phyloP scores from a whole-genome alignment of 202 grass and related monocot genomes.

The Brachypodium distachyon region DNA sequence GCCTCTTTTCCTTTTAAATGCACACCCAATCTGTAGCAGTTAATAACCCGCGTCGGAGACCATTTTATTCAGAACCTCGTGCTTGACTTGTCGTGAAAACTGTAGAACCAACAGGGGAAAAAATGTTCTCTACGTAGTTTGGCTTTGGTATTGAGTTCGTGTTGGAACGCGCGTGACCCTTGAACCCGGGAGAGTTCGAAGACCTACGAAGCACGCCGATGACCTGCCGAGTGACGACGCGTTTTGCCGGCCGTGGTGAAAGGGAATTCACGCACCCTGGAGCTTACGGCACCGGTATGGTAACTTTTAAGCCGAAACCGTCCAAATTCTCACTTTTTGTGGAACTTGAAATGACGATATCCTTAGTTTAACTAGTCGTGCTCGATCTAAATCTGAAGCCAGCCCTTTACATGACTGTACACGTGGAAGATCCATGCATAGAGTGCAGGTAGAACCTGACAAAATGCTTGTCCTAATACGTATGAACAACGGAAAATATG shows the following conservation, averaged over 20 bases:
- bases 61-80: background rate
- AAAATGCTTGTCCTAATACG: background rate
- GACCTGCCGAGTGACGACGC: conserved; percentile 2
- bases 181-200: background rate
- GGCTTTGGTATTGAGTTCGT: background rate
- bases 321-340: background rate
- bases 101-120: background rate
- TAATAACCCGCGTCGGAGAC: too few relatives aligned
- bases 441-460: background rate
- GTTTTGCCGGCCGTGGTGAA: conserved; percentile 25
- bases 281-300: background rate
- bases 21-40: background rate
- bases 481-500: too few relatives aligned
- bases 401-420: background rate
- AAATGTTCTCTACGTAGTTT: background rate
- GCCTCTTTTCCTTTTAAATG: too few relatives aligned
- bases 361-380: background rate
- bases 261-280: background rate
- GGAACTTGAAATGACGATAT: background rate
- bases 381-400: background rate
- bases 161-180: background rate
- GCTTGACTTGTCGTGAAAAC: conserved; percentile 19
- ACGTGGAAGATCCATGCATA: background rate
- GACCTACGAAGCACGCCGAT: conserved; percentile 5
- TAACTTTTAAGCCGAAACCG: background rate